Evolutionary conservation across 805 yeast genomes (phyloP).

Genomic region (Hanseniaspora mollemarum): DNA sequence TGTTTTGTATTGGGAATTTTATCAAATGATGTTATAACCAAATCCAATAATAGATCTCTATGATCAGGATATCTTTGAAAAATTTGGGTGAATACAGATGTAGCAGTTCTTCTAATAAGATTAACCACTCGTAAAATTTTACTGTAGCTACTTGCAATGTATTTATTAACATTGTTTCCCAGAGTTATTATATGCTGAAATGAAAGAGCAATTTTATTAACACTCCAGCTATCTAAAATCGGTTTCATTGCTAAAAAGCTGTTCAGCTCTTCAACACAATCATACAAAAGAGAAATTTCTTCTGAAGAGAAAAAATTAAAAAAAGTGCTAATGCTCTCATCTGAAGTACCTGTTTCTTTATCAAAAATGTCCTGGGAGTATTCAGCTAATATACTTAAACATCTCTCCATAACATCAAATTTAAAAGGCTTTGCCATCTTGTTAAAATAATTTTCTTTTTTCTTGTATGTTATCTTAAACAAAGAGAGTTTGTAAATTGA

Average conservation of each 20-base stretch:
- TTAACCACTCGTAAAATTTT: slow-evolving; percentile 21
- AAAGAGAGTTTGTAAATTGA: neutral
- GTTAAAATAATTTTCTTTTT: neutral
- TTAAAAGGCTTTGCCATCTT: neutral
- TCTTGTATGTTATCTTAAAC: neutral
- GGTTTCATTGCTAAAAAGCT: slow-evolving; percentile 19
- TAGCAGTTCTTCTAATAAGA: slow-evolving; percentile 20
- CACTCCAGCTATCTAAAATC: slow-evolving; percentile 37
- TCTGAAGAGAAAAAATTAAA: neutral
- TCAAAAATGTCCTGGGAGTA: slow-evolving; percentile 17
- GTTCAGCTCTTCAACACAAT: slow-evolving; percentile 16
- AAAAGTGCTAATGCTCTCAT: slow-evolving; percentile 20
- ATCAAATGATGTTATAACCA: slow-evolving; percentile 43
- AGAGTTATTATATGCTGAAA: slow-evolving; percentile 23
- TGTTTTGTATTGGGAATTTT: slow-evolving; percentile 38
- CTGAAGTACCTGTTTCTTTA: slow-evolving; percentile 15
- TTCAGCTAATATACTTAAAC: slow-evolving; percentile 19
- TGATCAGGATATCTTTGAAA: slow-evolving; percentile 41
- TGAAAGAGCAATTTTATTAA: slow-evolving; percentile 52
- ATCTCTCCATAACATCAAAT: slow-evolving; percentile 15
- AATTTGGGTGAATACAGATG: slow-evolving; percentile 29
- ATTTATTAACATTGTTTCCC: slow-evolving; percentile 17
- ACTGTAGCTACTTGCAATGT: slow-evolving; percentile 7
- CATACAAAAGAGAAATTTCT: slow-evolving; percentile 19
- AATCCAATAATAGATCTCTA: slow-evolving; percentile 48